Evolutionary conservation across 129 eudicot genomes (phyloP).

Genomic region (Arctium minus): DNA sequence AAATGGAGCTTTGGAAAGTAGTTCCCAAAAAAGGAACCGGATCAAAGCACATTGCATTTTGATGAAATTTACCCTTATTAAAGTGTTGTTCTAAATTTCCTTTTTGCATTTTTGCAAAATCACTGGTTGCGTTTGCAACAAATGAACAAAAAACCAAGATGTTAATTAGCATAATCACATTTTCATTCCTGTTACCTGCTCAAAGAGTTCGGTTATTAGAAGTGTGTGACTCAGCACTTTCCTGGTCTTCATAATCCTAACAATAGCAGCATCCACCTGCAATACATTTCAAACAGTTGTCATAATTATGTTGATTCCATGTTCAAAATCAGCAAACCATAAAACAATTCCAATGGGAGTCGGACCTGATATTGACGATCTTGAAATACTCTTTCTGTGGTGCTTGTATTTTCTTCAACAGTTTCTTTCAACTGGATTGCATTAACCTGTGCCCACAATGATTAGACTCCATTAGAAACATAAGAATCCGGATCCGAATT

Average conservation of each 20-base stretch:
- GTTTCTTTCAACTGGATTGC: conserved; percentile 87
- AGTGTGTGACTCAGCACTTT: conserved; percentile 93
- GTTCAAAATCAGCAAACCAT: background rate
- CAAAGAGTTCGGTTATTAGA: conserved; percentile 90
- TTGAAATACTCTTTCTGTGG: conserved; percentile 76
- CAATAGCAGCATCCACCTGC: conserved; percentile 98
- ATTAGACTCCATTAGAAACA: background rate
- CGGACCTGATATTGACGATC: conserved; percentile 74
- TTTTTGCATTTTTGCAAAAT: background rate
- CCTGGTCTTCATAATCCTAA: conserved; percentile 93
- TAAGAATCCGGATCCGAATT: background rate
- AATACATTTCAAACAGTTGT: background rate
- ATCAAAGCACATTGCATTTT: background rate
- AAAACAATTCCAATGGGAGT: background rate
- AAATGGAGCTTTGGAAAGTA: background rate
- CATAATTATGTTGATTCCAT: background rate
- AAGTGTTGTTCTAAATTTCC: background rate
- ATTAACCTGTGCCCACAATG: conserved; percentile 52
- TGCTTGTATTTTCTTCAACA: conserved; percentile 74
- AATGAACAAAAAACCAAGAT: background rate
- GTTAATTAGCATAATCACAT: background rate
- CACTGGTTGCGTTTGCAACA: background rate
- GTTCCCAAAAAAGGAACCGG: background rate
- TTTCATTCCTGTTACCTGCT: conserved; percentile 55
- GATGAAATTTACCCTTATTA: background rate